Base-by-base conservation (phyloP, 148 eudicot species). In the Vaccinium darrowii region DNA sequence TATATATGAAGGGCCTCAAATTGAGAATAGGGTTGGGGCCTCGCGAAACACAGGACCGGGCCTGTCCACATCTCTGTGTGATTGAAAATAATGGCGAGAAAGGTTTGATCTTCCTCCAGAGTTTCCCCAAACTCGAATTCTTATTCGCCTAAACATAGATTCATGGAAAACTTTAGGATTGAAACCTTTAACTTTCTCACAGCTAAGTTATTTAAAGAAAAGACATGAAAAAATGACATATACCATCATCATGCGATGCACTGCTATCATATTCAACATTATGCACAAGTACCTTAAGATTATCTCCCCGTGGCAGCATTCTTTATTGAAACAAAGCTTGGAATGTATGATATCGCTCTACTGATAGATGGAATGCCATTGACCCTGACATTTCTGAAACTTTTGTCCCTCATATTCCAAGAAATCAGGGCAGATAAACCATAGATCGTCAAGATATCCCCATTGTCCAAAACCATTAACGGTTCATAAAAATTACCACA, bases 281-380 rank as follows among this genome's bases (percentile, higher is more conserved):
- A 62, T n/a, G 8, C 27, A 62, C 25, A 2, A n/a, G 27, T n/a
- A 63, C 74, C 79, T 76, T 76, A 12, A 3, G 54, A n/a, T 15
- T 76, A 8, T 81, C 71, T 27, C 56, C 83, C 83, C 8, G 43
- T 62, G 60, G 87, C 23, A 3, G 80, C 82, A 65, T 84, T 83
- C 87, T 86, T 82, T 57, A 89, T 78, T 9, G 88, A 87, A 11
- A 89, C 25, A 49, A 87, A 89, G 43, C 88, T 82, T 15, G 88
- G 91, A 4, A 83, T 72, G 78, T 87, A 81, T 15, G 92, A 83
- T 12, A 86, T 89, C 7, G 84, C 88, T 53, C 86, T 85, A 47
- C 58, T 86, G 12, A 3, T 2, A 8, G 15, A 7, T 84, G 62
- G 7, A 89, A 25, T 5, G 7, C 81, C 62, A 79, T 76, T 16